Base-by-base conservation (phyloP, 805 yeast species). In the Yamadazyma sp. region DNA sequence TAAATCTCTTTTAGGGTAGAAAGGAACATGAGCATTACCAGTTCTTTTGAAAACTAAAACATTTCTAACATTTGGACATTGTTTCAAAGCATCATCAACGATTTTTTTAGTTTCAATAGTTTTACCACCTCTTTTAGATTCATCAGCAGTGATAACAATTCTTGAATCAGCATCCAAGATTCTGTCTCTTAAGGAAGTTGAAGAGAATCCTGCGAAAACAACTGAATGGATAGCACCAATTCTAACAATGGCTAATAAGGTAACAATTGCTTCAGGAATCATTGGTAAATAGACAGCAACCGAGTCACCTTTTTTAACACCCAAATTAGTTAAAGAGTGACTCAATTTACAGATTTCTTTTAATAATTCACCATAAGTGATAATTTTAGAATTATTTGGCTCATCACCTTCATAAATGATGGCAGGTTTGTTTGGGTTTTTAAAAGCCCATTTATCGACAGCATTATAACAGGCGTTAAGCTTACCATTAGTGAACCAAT, bases 141-240 rank as follows among this genome's bases (percentile, higher is more conserved):
- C 96, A 64, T 93, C 97, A 51, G 93, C 83, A 42, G 98, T 91
- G 62, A 93, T 86, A 47, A 91, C 83, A 42, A 86, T 83, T 60
- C 78, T 80, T 42, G 87, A 84, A 53, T 79, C 75, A 20, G 96
- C 97, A 60, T 91, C 96, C 40, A 74, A 73, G 48, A 93, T 82
- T 62, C 98, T 81, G 65, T 93, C 98, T 55, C 75, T 77, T 56
- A 91, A 78, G 16, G 97, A 91, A 31, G 95, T 93, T 23, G 96
- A 82, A 22, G 94, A 82, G 69, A 91, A 91, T 15, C 98, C 98
- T 24, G 98, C 98, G 68, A 91, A 91, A 36, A 91, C 83, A 35
- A 93, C 97, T 12, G 97, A 85, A 65, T 91, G 98, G 35, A 91
- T 70, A 22, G 98, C 98, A 58, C 98, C 98, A 39, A 91, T 68